Evolutionary conservation across 441 rosid genomes (phyloP).

Genomic region (Metrosideros polymorpha): DNA sequence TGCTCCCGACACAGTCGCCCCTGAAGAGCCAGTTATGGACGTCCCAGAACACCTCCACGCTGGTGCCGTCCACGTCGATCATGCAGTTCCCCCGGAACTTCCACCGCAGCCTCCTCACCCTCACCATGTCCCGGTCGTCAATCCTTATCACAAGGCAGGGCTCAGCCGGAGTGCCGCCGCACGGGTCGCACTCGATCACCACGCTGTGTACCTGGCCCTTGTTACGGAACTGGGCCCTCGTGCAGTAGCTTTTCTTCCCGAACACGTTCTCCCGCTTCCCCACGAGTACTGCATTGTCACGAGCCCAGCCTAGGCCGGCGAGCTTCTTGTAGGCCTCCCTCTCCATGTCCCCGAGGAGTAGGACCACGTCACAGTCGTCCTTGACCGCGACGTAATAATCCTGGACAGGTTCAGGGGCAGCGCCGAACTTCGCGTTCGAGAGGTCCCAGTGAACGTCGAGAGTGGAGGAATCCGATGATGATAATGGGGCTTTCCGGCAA

Average conservation of each 20-base stretch:
- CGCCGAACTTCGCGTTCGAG: constrained; percentile 65
- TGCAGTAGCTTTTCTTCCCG: constrained; percentile 66
- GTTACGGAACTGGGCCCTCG: constrained; percentile 62
- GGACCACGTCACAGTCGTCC: constrained; percentile 50
- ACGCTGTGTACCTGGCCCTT: constrained; percentile 63
- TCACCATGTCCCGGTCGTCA: constrained; percentile 64
- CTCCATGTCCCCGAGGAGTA: constrained; percentile 77
- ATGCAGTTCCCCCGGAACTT: constrained; percentile 85
- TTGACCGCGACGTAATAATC: constrained; percentile 61
- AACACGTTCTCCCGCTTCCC: constrained; percentile 70
- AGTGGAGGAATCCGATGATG: constrained; percentile 26
- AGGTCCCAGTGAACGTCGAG: constrained; percentile 74
- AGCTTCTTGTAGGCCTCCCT: constrained; percentile 74
- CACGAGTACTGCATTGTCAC: constrained; percentile 37
- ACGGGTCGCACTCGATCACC: constrained; percentile 65
- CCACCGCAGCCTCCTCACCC: constrained; percentile 79
- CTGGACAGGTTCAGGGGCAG: constrained; percentile 72
- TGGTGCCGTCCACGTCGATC: constrained; percentile 71
- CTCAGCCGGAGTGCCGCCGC: constrained; percentile 30
- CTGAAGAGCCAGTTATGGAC: constrained; percentile 91
- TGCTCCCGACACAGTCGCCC: constrained; percentile 32
- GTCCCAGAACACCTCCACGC: constrained; percentile 91
- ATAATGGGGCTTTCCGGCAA: constrained; percentile 25
- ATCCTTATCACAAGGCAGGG: constrained; percentile 73
- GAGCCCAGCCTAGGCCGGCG: constrained; percentile 19